Evolutionary conservation across 257 asterid species (phyloP), one percentile per base, ranked within the genome.

Genomic region (Anisodus tanguticus): DNA sequence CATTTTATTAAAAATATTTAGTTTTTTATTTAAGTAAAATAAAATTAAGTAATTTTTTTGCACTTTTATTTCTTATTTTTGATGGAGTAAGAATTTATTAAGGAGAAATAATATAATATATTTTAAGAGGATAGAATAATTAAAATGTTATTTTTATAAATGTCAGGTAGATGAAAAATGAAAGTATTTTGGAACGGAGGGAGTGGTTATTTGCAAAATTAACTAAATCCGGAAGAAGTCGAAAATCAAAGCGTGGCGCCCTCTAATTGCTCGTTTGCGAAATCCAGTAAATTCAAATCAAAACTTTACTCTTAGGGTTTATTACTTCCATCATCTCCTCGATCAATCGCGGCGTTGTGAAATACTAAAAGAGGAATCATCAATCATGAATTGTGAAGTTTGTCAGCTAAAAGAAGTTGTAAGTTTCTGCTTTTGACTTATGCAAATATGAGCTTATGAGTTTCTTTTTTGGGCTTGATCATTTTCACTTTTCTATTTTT

Each of bases 361-460:
- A 72, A 31, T 19, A 49, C 43, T 19, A 54, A 19, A 26, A 76
- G 15, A 51, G 81, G 63, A 76, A 76, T 76, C 26, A 31, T 31
- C 15, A 26, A 77, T 77, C 66, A 96, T 96, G 99, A 96, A 89
- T 88, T 92, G 92, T 88, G 98, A 94, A 86, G 95, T 91, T 82
- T 96, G 93, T 85, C 98, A 93, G 70, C 97, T 96, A 83, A 97
- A 93, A 63, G 99, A 97, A 85, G 97, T 95, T 80, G 99, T 97
- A 88, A 90, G 94, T 85, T 16, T 45, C 13, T 17, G 10, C 19
- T 83, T 71, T 45, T 77, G 81, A 5, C 2, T 74, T 47, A 0
- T 74, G 11, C 13, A 9, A 10, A 49, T 47, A 47, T 74, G 60
- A 74, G 41, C n/a, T 31, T 49, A 5, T 22, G 60, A 47, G 59